Percentiles rank a stretch among this genome's conserved stretches.
phyloP scores from a whole-genome alignment of 495 filamentous ascomycete genomes.

The Daldinia childiae region DNA sequence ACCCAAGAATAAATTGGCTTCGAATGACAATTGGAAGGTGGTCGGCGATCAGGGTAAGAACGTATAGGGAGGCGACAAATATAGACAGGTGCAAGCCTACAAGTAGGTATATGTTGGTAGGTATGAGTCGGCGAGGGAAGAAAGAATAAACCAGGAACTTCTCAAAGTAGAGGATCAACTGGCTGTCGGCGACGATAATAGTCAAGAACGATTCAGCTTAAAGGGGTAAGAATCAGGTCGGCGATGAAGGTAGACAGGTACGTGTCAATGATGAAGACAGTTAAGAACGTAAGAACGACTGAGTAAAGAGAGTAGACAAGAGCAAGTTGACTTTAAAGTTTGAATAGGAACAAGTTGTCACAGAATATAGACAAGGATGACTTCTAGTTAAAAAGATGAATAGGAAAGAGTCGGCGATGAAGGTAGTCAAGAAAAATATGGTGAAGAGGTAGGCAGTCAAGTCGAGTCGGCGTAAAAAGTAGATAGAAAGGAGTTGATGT shows the following conservation, averaged over 20 bases:
- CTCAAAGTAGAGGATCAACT: not conserved
- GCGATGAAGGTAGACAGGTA: not conserved
- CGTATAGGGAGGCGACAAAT: not conserved
- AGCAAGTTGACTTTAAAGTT: not conserved
- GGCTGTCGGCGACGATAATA: not conserved
- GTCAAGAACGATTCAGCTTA: not conserved
- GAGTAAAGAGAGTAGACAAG: not conserved
- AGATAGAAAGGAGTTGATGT: not conserved
- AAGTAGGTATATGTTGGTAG: not conserved
- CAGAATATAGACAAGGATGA: not conserved
- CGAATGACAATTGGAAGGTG: no score
- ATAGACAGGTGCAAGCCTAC: not conserved
- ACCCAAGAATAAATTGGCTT: not conserved
- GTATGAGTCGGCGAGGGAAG: not conserved
- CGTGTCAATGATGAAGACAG: not conserved
- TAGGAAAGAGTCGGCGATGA: not conserved
- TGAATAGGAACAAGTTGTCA: not conserved
- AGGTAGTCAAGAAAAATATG: not conserved
- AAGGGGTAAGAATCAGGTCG: not conserved
- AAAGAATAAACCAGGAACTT: not conserved
- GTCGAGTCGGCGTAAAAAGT: not conserved
- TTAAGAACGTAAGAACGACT: not conserved
- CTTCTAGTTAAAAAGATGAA: not conserved
- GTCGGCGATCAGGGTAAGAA: not conserved
- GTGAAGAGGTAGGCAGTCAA: not conserved